These are phyloP conservation scores for Domatiomyces catenatus DNA, from an alignment of 2,329 filamentous ascomycete species.

Conservation along the genomic window DNA sequence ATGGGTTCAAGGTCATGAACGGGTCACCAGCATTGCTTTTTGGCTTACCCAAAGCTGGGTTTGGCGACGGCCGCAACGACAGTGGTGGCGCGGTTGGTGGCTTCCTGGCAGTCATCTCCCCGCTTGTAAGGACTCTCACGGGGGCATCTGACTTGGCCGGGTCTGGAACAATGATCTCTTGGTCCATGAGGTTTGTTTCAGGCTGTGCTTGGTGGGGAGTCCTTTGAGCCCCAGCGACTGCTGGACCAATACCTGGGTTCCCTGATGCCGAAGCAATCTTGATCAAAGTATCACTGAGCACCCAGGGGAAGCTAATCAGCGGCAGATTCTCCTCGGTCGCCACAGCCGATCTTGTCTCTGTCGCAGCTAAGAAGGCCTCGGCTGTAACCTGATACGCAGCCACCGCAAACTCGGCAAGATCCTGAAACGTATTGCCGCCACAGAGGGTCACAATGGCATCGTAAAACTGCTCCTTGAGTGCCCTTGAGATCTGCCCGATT, in stretches of 20 bases:
- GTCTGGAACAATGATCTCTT: background rate
- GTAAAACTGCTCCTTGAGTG: constrained; percentile 54
- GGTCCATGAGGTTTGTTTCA: background rate
- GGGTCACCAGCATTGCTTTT: background rate
- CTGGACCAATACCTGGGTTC: background rate
- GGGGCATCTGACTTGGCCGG: background rate
- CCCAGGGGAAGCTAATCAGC: constrained; percentile 86
- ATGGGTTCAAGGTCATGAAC: background rate
- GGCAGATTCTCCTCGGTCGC: constrained; percentile 41
- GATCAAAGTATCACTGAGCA: constrained; percentile 60
- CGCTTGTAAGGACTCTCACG: background rate
- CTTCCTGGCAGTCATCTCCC: background rate
- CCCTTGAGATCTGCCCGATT: constrained; percentile 51
- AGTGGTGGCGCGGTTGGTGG: background rate
- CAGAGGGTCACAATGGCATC: constrained; percentile 50
- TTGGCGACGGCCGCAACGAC: background rate
- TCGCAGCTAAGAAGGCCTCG: constrained; percentile 29
- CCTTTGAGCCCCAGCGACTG: background rate
- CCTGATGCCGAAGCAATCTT: constrained; percentile 38
- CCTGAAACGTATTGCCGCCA: constrained; percentile 42
- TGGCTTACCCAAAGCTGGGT: background rate
- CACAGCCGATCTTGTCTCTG: constrained; percentile 20
- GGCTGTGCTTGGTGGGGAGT: background rate
- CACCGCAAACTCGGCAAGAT: constrained; percentile 57
- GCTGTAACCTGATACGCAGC: constrained; percentile 67